phyloP scores from a whole-genome alignment of 495 filamentous ascomycete species.

The Neurospora tetrasperma region DNA sequence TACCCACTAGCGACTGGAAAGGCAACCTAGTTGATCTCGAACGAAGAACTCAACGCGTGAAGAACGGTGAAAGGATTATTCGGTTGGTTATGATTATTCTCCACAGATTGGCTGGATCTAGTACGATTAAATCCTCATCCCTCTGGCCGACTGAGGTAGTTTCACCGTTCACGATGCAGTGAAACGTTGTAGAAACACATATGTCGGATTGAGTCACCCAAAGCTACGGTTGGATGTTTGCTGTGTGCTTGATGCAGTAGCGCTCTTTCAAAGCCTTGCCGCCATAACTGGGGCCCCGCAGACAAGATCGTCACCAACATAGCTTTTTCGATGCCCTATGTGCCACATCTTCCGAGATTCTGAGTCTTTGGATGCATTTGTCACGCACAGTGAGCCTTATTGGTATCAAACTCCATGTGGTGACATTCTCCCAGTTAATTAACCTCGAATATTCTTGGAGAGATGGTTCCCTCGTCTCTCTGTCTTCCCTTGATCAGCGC shows the following conservation, averaged over 20 bases:
- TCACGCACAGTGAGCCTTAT: background rate
- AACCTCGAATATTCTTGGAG: background rate
- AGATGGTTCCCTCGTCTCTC: background rate
- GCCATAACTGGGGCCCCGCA: background rate
- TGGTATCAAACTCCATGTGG: background rate
- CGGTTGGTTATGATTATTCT: background rate
- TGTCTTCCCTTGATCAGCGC: background rate
- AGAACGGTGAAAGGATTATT: background rate
- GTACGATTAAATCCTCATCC: background rate
- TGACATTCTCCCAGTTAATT: background rate
- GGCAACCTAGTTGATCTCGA: no score
- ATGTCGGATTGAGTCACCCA: background rate
- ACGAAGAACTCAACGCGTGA: background rate
- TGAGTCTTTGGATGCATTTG: background rate
- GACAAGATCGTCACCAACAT: background rate
- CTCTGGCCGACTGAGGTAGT: background rate
- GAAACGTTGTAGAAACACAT: background rate
- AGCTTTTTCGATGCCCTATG: background rate
- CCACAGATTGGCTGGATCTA: background rate
- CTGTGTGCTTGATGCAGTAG: background rate
- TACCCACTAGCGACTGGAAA: no score
- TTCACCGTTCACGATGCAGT: background rate
- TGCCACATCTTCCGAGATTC: background rate
- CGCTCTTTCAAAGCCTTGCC: background rate
- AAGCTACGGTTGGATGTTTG: background rate